Conservation (phyloP, 257 asterid species). For the Linaria vulgaris region DNA sequence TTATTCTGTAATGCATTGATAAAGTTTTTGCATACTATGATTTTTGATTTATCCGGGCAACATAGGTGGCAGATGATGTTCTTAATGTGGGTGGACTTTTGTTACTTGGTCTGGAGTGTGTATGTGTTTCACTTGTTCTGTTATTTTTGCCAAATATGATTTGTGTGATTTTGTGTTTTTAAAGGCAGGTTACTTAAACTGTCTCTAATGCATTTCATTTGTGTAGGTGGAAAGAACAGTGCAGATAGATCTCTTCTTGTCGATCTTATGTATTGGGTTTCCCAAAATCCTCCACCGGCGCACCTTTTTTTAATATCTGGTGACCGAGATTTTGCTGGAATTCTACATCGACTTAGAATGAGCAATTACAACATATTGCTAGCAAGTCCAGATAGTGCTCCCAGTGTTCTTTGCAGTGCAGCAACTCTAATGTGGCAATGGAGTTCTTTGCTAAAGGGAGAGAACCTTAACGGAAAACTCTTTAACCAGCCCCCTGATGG, state of each 20-base stretch:
- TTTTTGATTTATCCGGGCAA: too few relatives aligned
- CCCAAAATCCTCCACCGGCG: slow-evolving; percentile 97
- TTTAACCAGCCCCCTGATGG: slow-evolving; percentile 98
- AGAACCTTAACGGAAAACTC: slow-evolving; percentile 66
- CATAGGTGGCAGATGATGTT: too few relatives aligned
- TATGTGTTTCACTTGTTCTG: too few relatives aligned
- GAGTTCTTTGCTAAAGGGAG: slow-evolving; percentile 76
- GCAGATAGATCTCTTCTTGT: slow-evolving; percentile 91
- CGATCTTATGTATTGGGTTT: slow-evolving; percentile 91
- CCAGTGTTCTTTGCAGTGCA: slow-evolving; percentile 78
- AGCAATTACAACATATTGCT: slow-evolving; percentile 83
- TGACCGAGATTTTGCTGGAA: slow-evolving; percentile 80
- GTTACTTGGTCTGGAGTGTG: too few relatives aligned
- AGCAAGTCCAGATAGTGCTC: slow-evolving; percentile 60
- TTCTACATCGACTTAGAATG: slow-evolving; percentile 82
- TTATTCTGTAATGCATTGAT: too few relatives aligned
- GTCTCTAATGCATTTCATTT: background rate
- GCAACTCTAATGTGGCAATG: slow-evolving; percentile 98
- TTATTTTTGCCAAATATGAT: too few relatives aligned
- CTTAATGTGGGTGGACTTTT: too few relatives aligned
- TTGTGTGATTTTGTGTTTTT: too few relatives aligned
- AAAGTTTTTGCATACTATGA: too few relatives aligned
- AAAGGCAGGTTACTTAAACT: background rate
- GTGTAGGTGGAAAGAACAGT: slow-evolving; percentile 85
- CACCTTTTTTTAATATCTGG: slow-evolving; percentile 86